Evolutionary conservation across 1,284 basidiomycete genomes (phyloP), one percentile per base, ranked within the genome.

Genomic region (Porodaedalea pini): DNA sequence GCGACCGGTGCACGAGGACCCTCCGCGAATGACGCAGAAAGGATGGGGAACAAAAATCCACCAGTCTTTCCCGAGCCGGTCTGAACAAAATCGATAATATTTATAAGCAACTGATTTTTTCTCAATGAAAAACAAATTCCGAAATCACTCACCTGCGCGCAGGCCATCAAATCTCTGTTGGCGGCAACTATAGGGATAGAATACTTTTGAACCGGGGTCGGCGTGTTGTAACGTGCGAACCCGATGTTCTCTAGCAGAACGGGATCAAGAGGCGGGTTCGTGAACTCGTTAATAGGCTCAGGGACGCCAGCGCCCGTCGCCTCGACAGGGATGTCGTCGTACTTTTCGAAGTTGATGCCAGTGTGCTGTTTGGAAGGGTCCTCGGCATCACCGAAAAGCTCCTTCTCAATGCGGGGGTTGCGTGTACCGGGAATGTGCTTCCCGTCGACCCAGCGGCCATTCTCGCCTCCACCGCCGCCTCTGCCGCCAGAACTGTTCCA

Each of bases 301-400:
- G 97, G 97, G 23, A 97, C 95, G 65, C 90, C 92, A 61, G 87
- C 85, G 65, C 97, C 97, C 51, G 94, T 98, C 43, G 94, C 96
- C 77, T 99, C 97, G 66, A 99, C 95, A 63, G 97, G 97, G 69
- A 99, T 99, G 73, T 99, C 96, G 72, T 97, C 95, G 72, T 99
- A 99, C 76, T 97, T 97, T 80, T 99, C 97, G 70, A 99, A 99
- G 80, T 99, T 99, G 79, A 99, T 98, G 65, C 97, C 97, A 51
- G 95, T 97, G 68, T 93, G 87, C 71, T 95, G 90, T 69, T 85
- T 88, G 57, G 82, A 82, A 15, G 86, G 85, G 71, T 98, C 97
- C 57, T 85, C 79, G 41, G 81, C 80, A 63, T 97, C 94, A 54
- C 97, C 97, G 69, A 89, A 99, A 43, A 99, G 88, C 70, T 99